Evolutionary conservation across 2,329 filamentous ascomycete genomes (phyloP), one percentile per base, ranked within the genome.

Genomic region (Penicillium freii): DNA sequence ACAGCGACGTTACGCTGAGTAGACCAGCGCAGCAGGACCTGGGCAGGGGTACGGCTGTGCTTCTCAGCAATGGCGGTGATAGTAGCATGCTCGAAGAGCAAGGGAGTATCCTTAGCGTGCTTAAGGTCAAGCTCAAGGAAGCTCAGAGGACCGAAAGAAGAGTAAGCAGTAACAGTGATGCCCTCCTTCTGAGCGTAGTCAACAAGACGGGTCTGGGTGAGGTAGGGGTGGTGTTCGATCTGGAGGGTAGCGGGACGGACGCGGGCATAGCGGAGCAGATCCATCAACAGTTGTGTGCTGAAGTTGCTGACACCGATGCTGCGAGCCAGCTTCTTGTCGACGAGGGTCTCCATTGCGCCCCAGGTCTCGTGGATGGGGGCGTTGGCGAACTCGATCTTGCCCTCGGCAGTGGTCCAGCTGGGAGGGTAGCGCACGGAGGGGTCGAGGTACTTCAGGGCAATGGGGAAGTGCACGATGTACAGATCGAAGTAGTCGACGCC

Each of bases 181-280:
- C 85, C 84, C 77, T 91, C 82, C 53, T 79, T 77, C 79, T 88
- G 81, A 67, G 87, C 88, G 51, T 91, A 84, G 68, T 84, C 79
- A 68, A 94, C 74, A 51, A 95, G 84, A 53, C 86, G 82, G 58
- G 80, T 76, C 81, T 95, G 91, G 60, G 89, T 87, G 58, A 93
- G 84, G 82, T 92, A 94, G 27, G 91, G 91, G 82, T 95, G 91
- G 80, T 93, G 90, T 81, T 95, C 91, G 75, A 95, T 87, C 81
- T 95, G 91, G 59, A 94, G 86, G 40, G 88, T 87, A 39, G 90
- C 88, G 9, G 90, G 89, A 44, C 81, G 81, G 75, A 91, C 84
- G 68, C 83, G 85, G 61, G 89, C 89, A 76, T 92, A 91, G 68
- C 88, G 85, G 71, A 93, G 82, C 65, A 92, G 79, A 76, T 94